Conservation (phyloP, 2,329 filamentous ascomycete genomes). For the Ceratocystiopsis brevicomis region DNA sequence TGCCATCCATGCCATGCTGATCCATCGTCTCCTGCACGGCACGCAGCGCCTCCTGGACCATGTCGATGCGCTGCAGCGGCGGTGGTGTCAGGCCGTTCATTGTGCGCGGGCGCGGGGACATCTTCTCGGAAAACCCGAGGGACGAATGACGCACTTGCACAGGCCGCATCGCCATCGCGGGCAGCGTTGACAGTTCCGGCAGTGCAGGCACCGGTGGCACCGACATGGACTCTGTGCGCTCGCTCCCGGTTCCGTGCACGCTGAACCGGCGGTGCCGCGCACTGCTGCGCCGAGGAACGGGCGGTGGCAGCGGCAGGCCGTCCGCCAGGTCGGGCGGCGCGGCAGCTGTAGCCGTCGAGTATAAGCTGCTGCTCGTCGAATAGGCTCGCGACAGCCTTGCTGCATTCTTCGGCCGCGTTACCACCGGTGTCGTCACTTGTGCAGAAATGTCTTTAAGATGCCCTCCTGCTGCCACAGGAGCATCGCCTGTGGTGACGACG, state of each 20-base stretch:
- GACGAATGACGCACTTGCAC: too few relatives aligned
- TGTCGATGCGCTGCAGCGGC: constrained; percentile 2
- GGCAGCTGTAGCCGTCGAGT: background rate
- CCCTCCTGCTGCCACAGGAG: background rate
- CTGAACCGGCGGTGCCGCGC: constrained; percentile 7
- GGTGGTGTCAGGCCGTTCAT: background rate
- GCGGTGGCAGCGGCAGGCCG: background rate
- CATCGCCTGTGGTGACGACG: background rate
- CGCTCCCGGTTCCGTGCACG: constrained; percentile 7
- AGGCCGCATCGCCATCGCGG: too few relatives aligned
- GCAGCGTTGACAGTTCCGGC: background rate
- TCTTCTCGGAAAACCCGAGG: too few relatives aligned
- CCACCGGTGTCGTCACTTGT: background rate
- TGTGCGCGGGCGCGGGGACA: too few relatives aligned
- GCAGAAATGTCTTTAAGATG: background rate
- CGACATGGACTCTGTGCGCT: background rate
- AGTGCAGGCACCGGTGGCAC: background rate
- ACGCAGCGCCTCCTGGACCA: constrained; percentile 3
- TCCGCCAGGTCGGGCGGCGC: background rate
- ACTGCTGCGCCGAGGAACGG: constrained; percentile 2
- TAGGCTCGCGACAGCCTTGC: background rate
- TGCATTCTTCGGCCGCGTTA: background rate
- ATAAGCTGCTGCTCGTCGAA: constrained; percentile 4
- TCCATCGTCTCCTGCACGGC: constrained; percentile 4
- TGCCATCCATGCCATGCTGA: background rate